These are phyloP conservation scores for Termitomyces eurrhizus DNA, from an alignment of 768 basidiomycete genomes.

Conservation along the genomic window DNA sequence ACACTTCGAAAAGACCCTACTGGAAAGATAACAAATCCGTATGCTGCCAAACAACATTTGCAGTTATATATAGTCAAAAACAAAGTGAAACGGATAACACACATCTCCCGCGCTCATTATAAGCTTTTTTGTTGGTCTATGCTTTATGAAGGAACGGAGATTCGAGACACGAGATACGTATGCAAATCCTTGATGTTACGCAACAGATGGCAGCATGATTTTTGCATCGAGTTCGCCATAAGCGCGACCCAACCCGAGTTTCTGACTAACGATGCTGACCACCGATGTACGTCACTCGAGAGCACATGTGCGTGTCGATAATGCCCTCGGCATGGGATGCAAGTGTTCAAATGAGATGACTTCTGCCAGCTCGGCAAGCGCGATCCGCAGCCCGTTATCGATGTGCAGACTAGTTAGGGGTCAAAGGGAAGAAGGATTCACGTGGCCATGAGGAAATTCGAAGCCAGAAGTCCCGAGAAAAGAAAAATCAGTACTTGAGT, in stretches of 20 bases:
- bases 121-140: not conserved
- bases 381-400: not conserved
- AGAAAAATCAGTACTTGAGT: not conserved
- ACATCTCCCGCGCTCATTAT: not conserved
- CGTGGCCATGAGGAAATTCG: not conserved
- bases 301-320: not conserved
- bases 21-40: not conserved
- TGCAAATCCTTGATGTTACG: not conserved
- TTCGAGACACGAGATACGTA: not conserved
- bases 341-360: not conserved
- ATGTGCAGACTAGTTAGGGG: not conserved
- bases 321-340: not conserved
- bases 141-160: not conserved
- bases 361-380: not conserved
- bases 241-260: not conserved
- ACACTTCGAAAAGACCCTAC: not conserved
- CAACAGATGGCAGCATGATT: not conserved
- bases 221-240: not conserved
- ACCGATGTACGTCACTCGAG: not conserved
- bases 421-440: too few species aligned
- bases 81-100: not conserved
- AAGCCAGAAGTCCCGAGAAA: not conserved
- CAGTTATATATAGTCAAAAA: not conserved
- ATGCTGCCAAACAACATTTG: not conserved
- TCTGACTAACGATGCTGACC: too few species aligned